A percentile compares a stretch with the other conserved stretches of the same genome.
phyloP scores from a whole-genome alignment of 164 flowering plant genomes.

The Liquidambar formosana region DNA sequence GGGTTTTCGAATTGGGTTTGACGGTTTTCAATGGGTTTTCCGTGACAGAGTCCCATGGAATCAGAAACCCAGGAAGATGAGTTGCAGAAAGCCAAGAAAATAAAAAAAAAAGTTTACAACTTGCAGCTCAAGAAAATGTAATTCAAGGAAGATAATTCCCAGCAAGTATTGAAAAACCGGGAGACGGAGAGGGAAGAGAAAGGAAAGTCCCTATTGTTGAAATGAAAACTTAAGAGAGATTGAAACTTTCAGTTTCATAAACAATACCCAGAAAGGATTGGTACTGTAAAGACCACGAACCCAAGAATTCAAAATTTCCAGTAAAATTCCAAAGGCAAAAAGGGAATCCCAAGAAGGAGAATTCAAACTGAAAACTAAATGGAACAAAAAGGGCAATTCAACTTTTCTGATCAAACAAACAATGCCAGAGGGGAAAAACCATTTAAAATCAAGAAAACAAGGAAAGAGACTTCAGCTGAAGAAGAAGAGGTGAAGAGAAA shows the following conservation, averaged over 20 bases:
- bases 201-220: neutral
- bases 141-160: neutral
- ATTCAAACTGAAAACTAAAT: neutral
- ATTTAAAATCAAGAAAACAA: constrained; percentile 10
- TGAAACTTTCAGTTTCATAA: constrained; percentile 9
- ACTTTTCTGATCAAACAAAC: constrained; percentile 27
- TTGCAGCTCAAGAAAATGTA: neutral
- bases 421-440: constrained; percentile 20
- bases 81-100: neutral
- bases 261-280: constrained; percentile 15
- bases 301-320: constrained; percentile 11
- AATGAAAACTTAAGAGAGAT: neutral
- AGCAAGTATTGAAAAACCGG: no score
- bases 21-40: constrained; percentile 50
- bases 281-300: neutral
- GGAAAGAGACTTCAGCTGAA: constrained; percentile 8
- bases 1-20: constrained; percentile 30
- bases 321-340: neutral
- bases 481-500: constrained; percentile 10
- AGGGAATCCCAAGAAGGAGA: constrained; percentile 8
- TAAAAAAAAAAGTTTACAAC: no score
- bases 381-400: constrained; percentile 20
- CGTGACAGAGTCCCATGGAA: constrained; percentile 90
- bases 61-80: constrained; percentile 5
- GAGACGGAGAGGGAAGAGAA: neutral